phyloP scores from a whole-genome alignment of 176 grass and related monocot genomes.

The Cenchrus fungigraminus region DNA sequence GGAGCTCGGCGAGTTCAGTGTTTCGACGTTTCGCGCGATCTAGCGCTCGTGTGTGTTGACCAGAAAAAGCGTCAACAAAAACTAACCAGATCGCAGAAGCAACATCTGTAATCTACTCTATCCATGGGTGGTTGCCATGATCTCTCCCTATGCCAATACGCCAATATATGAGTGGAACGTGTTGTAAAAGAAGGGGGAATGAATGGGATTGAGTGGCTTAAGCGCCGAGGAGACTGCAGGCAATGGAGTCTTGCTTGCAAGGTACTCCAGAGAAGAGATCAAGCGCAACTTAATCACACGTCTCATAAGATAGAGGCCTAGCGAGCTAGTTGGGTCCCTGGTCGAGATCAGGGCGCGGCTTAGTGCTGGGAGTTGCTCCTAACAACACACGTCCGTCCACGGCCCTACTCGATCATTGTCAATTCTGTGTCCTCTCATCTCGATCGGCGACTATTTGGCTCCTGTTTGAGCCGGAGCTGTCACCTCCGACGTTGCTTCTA shows the following conservation, averaged over 20 bases:
- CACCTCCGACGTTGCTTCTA: slow-evolving; percentile 38
- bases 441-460: slow-evolving; percentile 14
- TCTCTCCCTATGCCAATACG: background rate
- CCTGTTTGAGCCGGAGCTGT: slow-evolving; percentile 2
- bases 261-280: slow-evolving; percentile 57
- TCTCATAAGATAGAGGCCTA: slow-evolving; percentile 26
- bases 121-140: background rate
- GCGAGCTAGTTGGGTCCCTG: slow-evolving; percentile 49
- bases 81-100: background rate
- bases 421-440: slow-evolving; percentile 25
- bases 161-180: slow-evolving; percentile 16
- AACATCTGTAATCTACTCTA: background rate
- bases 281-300: slow-evolving; percentile 26
- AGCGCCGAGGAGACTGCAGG: background rate
- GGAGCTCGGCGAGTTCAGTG: no score
- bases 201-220: slow-evolving; percentile 48
- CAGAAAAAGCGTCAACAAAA: no score
- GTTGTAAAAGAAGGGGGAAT: slow-evolving; percentile 40
- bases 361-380: slow-evolving; percentile 61
- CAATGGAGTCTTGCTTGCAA: slow-evolving; percentile 63
- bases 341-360: slow-evolving; percentile 50
- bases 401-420: background rate
- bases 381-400: slow-evolving; percentile 42
- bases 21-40: no score
- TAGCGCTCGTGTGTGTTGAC: no score